Base-by-base conservation (phyloP, 2,329 filamentous ascomycete species). In the Phaeosphaeria sp. region DNA sequence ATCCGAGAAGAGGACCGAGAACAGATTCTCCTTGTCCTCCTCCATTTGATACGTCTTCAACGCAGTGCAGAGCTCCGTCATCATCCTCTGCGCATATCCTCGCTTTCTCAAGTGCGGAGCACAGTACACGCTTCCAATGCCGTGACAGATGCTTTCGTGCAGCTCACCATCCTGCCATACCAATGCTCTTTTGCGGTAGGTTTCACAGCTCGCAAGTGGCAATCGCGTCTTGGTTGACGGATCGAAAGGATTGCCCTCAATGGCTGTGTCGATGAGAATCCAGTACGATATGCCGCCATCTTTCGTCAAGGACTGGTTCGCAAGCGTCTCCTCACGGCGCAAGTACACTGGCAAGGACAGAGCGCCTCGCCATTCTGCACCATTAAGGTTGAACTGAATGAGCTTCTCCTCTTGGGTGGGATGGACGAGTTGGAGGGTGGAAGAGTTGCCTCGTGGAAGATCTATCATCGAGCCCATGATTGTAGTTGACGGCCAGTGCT, bases 1-100 rank as follows among this genome's bases (percentile, higher is more conserved):
- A 69, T 96, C 92, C 8, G 92, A 96, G 77, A 89, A 97, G 8
- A 97, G 82, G 7, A 96, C 85, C 0, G 91, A 93, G 76, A 94
- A 95, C 15, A 86, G 77, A 61, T 74, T 82, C 72, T 72, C 15
- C 70, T 46, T 62, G 4, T 78, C 74, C 43, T 63, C 63, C 51
- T n/a, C 71, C 56, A 79, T 77, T 64, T 87, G 83, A 78, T 84
- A 84, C 2, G 78, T 83, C 60, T 82, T 80, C 43, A 88, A 69
- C 52, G 77, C 79, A 50, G 79, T 77, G 3, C 84, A 87, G 36
- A 95, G 73, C 65, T 93, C 87, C 43, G 77, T 78, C 79, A 97
- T 87, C 92, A 97, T 92, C 55, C 89, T 84, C 56, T 86, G 85
- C 0, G 91, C 92, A 77, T 97, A 97, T 20, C 91, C 90, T 64